Evolutionary conservation across 495 filamentous ascomycete genomes (phyloP).

Genomic region (Podospora pseudoanserina): DNA sequence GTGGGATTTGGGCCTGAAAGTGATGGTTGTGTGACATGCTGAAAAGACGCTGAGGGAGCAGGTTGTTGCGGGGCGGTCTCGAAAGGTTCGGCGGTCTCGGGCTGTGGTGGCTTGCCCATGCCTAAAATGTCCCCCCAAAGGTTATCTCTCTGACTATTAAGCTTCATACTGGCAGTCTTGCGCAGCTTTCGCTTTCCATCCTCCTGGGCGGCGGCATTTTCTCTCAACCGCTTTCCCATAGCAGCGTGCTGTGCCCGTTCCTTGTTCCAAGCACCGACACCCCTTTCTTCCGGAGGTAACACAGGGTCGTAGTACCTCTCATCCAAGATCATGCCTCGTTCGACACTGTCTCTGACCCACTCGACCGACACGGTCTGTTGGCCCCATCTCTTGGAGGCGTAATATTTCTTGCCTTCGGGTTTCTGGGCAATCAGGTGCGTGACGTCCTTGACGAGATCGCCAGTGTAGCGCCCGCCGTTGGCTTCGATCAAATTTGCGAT

Average conservation of each 20-base stretch:
- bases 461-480: constrained; percentile 77
- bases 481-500: constrained; percentile 57
- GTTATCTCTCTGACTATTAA: constrained; percentile 72
- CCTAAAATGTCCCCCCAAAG: constrained; percentile 87
- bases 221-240: constrained; percentile 39
- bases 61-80: constrained; percentile 13
- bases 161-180: constrained; percentile 71
- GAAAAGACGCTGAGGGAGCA: background rate
- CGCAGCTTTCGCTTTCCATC: constrained; percentile 68
- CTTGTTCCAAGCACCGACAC: constrained; percentile 74
- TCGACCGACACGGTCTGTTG: constrained; percentile 73
- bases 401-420: constrained; percentile 82
- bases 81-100: constrained; percentile 5
- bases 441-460: constrained; percentile 79
- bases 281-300: constrained; percentile 64
- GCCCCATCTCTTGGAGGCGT: constrained; percentile 73
- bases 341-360: constrained; percentile 82
- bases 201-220: constrained; percentile 29
- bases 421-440: constrained; percentile 81
- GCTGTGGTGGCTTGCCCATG: constrained; percentile 17
- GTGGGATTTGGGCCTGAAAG: background rate
- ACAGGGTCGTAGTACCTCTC: constrained; percentile 76
- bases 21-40: background rate
- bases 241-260: constrained; percentile 37
- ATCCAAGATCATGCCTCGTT: constrained; percentile 90